Evolutionary conservation across 208 protist species (phyloP).

Genomic region (Leishmania arabica): DNA sequence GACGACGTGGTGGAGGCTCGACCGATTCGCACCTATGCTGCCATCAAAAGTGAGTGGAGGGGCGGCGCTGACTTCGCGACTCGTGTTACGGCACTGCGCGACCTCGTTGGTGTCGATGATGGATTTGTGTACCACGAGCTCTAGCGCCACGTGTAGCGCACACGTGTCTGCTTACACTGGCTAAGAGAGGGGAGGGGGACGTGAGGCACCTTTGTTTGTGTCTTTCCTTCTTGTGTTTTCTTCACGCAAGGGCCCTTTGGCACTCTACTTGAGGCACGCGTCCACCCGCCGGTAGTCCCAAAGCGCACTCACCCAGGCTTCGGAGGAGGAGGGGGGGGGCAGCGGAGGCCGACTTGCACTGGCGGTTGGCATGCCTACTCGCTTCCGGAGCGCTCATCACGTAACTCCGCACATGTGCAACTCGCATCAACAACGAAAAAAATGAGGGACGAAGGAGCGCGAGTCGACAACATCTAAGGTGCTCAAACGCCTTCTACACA

Average conservation of each 20-base stretch:
- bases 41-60: constrained; percentile 76
- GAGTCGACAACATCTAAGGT: background rate
- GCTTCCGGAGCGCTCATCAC: background rate
- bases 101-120: constrained; percentile 71
- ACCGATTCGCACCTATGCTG: constrained; percentile 25
- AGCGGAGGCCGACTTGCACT: background rate
- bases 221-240: background rate
- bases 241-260: background rate
- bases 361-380: background rate
- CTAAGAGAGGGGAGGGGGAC: too few relatives aligned
- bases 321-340: too few relatives aligned
- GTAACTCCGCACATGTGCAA: background rate
- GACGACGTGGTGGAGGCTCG: constrained; percentile 44
- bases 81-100: constrained; percentile 32
- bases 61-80: background rate
- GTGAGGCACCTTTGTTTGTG: background rate
- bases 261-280: background rate
- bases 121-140: constrained; percentile 89
- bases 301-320: background rate
- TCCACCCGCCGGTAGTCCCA: background rate
- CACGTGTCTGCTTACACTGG: background rate
- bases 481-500: background rate
- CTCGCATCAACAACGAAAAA: background rate
- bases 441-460: background rate
- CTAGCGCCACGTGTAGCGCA: constrained; percentile 14